Evolutionary conservation across 2,329 filamentous ascomycete species (phyloP), one percentile per base, ranked within the genome.

Genomic region (Hymenotorrendiella dingleyae): DNA sequence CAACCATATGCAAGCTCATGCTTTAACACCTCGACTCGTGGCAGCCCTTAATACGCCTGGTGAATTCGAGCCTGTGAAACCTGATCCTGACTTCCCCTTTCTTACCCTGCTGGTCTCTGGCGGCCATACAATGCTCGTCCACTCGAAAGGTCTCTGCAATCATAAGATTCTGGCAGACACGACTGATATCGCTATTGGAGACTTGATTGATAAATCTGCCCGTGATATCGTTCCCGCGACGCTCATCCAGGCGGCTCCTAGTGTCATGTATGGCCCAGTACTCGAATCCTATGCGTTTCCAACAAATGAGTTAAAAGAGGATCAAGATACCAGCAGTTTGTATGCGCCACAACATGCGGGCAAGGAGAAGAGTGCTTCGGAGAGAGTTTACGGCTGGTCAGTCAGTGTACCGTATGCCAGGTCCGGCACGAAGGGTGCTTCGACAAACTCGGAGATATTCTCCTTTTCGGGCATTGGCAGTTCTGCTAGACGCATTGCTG

Each of bases 1-100:
- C 1, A 86, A 98, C 63, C 93, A 98, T 64, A 97, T 98, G 93
- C 90, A 96, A 62, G 93, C 90, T 9, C 93, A 98, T 64, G 84
- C 93, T 14, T 68, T 98, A 49, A 97, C 93, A 14, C 86, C 91
- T 12, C 75, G 88, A 8, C 74, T 98, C 30, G 81, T 83, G 4
- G 67, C 70, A 23, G 84, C 85, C 4, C 64, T 91, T 46, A 60
- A 69, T 30, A 14, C 21, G 19, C 12, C 11, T 16, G 9, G 40
- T 11, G 11, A n/a, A 10, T 17, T 10, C 40, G 52, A 6, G 33
- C 38, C 4, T 10, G 21, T 33, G n/a, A 7, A 28, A 11, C 19
- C 40, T 2, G 20, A 42, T 8, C 84, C 83, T 0, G 57, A 65
- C 1, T 96, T 94, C 54, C 91, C 93, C 1, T 95, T 95, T 62